A percentile compares a stretch with the other conserved stretches of the same genome.
Evolutionary conservation across 345 rosid genomes (phyloP).

Genomic region (Salix arbutifolia): DNA sequence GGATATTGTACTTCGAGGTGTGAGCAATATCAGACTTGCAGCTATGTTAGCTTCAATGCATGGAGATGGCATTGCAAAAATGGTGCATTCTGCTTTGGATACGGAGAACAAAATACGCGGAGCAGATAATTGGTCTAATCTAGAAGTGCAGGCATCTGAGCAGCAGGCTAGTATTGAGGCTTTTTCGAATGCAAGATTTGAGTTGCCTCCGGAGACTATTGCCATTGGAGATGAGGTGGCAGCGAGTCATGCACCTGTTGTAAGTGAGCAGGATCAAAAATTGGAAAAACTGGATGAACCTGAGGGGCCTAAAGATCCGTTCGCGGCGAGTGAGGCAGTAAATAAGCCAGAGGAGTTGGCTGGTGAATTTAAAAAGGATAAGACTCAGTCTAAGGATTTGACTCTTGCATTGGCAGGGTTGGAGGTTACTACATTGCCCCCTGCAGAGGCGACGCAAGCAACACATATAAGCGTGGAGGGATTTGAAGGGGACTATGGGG

Average conservation of each 20-base stretch:
- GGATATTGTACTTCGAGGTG: slow-evolving; percentile 90
- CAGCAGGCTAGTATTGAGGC: slow-evolving; percentile 61
- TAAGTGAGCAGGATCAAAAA: slow-evolving; percentile 47
- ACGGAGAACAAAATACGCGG: slow-evolving; percentile 93
- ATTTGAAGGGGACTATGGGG: slow-evolving; percentile 95
- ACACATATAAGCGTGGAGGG: slow-evolving; percentile 90
- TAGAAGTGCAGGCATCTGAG: slow-evolving; percentile 62
- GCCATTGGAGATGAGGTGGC: slow-evolving; percentile 78
- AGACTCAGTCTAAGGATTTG: slow-evolving; percentile 67
- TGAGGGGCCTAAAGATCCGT: slow-evolving; percentile 69
- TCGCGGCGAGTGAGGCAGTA: slow-evolving; percentile 72
- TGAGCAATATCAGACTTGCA: slow-evolving; percentile 76
- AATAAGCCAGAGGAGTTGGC: slow-evolving; percentile 74
- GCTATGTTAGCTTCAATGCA: slow-evolving; percentile 97
- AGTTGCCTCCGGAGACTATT: slow-evolving; percentile 75
- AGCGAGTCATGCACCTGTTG: slow-evolving; percentile 50
- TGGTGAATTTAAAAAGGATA: slow-evolving; percentile 84
- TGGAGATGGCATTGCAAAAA: slow-evolving; percentile 92
- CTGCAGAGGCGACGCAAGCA: slow-evolving; percentile 95
- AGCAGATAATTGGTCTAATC: slow-evolving; percentile 65
- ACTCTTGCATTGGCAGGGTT: slow-evolving; percentile 80
- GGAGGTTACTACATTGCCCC: slow-evolving; percentile 89
- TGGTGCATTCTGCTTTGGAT: slow-evolving; percentile 92
- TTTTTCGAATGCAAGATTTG: slow-evolving; percentile 58
- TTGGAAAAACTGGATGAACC: slow-evolving; percentile 50